Conservation (phyloP, 192 early-diverging fungal species). For the Coemansia biformis region DNA sequence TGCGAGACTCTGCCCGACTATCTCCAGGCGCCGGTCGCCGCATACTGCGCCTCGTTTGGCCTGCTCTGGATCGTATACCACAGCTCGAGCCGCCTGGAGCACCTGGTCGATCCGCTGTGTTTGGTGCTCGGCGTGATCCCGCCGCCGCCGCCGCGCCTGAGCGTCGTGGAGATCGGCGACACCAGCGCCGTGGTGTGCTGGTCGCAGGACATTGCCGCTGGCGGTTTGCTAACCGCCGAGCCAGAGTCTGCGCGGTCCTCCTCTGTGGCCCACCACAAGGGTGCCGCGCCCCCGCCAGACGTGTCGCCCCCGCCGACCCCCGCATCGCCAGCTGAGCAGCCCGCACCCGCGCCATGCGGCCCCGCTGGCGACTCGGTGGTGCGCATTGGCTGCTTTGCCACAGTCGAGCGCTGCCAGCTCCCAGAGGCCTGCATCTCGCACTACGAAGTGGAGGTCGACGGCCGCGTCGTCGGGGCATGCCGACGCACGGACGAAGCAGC, state of each 20-base stretch:
- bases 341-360: not conserved
- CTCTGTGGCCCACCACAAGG: no score
- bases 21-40: slow-evolving; percentile 42
- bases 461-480: slow-evolving; percentile 25
- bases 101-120: slow-evolving; percentile 32
- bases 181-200: slow-evolving; percentile 24
- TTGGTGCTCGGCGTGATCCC: slow-evolving; percentile 35
- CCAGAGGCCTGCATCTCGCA: slow-evolving; percentile 12
- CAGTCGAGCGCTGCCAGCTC: slow-evolving; percentile 15
- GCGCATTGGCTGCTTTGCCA: slow-evolving; percentile 5
- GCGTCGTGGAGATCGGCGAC: slow-evolving; percentile 26
- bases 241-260: not conserved
- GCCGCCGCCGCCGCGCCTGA: slow-evolving; percentile 27
- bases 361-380: not conserved
- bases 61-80: slow-evolving; percentile 42
- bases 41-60: slow-evolving; percentile 47
- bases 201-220: slow-evolving; percentile 6
- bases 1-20: slow-evolving; percentile 40
- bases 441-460: slow-evolving; percentile 43
- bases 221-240: no score
- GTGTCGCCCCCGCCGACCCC: not conserved
- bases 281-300: no score
- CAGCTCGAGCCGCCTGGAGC: slow-evolving; percentile 32
- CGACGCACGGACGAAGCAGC: slow-evolving; percentile 4
- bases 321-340: not conserved